phyloP scores from a whole-genome alignment of 169 alveolate species.

The Plasmodium adleri region DNA sequence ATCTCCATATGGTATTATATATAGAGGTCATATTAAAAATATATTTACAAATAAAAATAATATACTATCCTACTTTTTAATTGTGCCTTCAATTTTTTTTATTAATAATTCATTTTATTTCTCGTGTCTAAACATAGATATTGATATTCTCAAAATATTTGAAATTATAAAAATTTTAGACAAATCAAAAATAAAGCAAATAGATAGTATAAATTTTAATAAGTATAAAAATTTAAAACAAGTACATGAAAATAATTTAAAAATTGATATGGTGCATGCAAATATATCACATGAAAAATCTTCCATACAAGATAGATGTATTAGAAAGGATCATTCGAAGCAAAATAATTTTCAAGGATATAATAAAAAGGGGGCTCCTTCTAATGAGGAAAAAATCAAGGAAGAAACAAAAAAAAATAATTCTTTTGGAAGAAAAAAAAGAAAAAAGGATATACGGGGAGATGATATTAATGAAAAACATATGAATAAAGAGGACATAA shows the following conservation, averaged over 20 bases:
- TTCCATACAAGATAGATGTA: background rate
- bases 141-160: conserved; percentile 37
- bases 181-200: conserved; percentile 25
- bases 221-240: conserved; percentile 5
- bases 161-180: conserved; percentile 44
- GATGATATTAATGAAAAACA: background rate
- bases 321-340: background rate
- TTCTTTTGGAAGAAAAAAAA: background rate
- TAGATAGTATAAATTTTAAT: conserved; percentile 20
- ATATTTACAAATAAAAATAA: conserved; percentile 30
- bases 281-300: background rate
- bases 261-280: background rate
- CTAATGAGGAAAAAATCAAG: conserved; percentile 8
- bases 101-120: conserved; percentile 52
- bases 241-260: background rate
- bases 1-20: conserved; percentile 25
- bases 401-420: conserved; percentile 1
- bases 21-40: conserved; percentile 34
- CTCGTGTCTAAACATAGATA: conserved; percentile 46
- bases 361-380: background rate
- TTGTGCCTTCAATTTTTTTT: conserved; percentile 41
- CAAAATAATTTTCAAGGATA: background rate
- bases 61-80: conserved; percentile 32
- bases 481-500: background rate
- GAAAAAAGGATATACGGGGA: background rate